Evolutionary conservation across 1,139 yeast genomes (phyloP), one percentile per base, ranked within the genome.

Genomic region (Suhomyces chickasaworum): DNA sequence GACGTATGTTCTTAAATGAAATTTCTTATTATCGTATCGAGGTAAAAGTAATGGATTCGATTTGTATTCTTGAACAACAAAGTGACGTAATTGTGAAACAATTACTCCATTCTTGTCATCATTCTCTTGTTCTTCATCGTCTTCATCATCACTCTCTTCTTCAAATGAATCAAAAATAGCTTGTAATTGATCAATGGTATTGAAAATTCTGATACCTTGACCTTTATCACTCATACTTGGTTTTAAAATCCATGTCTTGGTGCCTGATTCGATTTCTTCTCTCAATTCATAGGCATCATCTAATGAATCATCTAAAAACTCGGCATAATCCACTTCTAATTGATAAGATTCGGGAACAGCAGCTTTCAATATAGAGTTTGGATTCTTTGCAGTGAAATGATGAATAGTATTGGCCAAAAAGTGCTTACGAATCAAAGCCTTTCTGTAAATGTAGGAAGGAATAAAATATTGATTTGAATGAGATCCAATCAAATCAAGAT

Each of bases 221-320:
- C 97, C 99, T 61, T 93, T 85, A 60, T 93, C 99, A 58, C 96
- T 86, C 97, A 93, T 90, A 54, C 96, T 84, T 10, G 99, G 99
- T 61, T 93, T 93, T 58, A 93, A 73, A 41, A 93, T 93, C 91
- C 95, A 93, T 45, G 85, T 78, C 53, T 78, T 80, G n/a, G 75
- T 77, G 17, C 81, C 82, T 5, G 65, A 61, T 45, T 86, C 84
- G 31, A 93, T 71, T 54, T 86, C 96, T 38, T 85, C 85, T 46
- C 96, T 72, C 47, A 93, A 73, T 60, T 93, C 99, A 69, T 86
- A 90, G 36, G 89, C 83, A 56, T 93, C 99, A 63, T 91, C 98
- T 39, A 93, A 73, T 0, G 97, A 80, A 61, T 93, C 99, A 57
- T 93, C 98, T 46, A 93, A 71, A 58, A 93, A 93, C 63, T 93